Evolutionary conservation across 768 basidiomycete species (phyloP).

Genomic region (Dacryopinax spathularia): DNA sequence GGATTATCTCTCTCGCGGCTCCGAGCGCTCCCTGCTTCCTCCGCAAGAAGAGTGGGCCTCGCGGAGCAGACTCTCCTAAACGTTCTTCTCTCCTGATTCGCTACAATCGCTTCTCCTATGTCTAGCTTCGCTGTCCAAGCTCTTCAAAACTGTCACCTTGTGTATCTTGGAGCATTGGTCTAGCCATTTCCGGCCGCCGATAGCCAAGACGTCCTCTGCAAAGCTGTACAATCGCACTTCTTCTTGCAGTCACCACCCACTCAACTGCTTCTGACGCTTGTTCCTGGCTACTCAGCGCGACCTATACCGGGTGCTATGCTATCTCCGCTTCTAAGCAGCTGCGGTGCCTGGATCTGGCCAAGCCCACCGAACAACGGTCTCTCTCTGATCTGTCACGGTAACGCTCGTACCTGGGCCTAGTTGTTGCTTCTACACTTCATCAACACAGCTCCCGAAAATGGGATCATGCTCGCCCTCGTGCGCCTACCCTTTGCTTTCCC

Average conservation of each 20-base stretch:
- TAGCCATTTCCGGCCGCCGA: background rate
- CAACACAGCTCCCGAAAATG: background rate
- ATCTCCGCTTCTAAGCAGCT: background rate
- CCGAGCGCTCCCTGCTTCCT: background rate
- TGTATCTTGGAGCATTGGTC: background rate
- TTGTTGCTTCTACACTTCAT: background rate
- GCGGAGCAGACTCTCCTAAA: background rate
- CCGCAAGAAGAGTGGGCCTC: background rate
- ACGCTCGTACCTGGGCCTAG: background rate
- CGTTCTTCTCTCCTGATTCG: background rate
- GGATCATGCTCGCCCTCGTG: background rate
- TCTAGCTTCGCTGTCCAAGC: background rate
- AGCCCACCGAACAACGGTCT: background rate
- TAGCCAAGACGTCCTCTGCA: background rate
- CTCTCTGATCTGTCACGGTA: background rate
- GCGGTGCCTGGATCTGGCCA: background rate
- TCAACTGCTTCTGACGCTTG: background rate
- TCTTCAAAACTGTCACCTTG: background rate
- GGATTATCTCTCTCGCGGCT: background rate
- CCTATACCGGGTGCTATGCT: background rate
- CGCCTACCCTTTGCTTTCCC: too few species aligned
- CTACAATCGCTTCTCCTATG: background rate
- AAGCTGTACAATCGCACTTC: background rate
- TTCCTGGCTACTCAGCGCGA: background rate
- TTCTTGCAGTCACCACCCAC: background rate